phyloP scores from a whole-genome alignment of 495 filamentous ascomycete species.

The Podospora didyma region DNA sequence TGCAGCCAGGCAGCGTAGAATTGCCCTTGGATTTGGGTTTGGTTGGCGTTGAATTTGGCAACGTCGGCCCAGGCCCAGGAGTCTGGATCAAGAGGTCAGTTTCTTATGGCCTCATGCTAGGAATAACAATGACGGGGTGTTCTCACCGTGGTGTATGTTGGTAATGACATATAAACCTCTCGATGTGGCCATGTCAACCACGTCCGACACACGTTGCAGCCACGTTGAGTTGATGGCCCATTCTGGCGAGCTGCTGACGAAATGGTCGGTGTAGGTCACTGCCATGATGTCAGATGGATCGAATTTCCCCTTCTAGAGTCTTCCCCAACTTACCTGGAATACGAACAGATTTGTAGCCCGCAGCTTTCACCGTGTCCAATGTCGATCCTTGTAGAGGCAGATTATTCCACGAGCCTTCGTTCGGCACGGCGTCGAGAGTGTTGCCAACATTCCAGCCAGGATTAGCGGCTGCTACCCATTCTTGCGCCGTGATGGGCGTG shows the following conservation, averaged over 20 bases:
- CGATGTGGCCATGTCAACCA: slow-evolving; percentile 53
- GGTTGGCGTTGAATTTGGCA: slow-evolving; percentile 40
- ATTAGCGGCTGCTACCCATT: slow-evolving; percentile 69
- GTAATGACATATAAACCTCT: slow-evolving; percentile 51
- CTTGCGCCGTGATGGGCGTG: slow-evolving; percentile 59
- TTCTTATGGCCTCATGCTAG: no score
- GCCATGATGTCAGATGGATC: neutral
- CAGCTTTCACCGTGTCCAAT: slow-evolving; percentile 48
- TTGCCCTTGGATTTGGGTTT: slow-evolving; percentile 52
- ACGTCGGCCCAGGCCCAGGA: slow-evolving; percentile 58
- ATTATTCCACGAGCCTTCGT: slow-evolving; percentile 60
- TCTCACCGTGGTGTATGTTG: slow-evolving; percentile 53
- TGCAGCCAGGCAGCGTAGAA: slow-evolving; percentile 58
- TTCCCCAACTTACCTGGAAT: slow-evolving; percentile 46
- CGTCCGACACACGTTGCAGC: slow-evolving; percentile 58
- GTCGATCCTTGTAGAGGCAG: slow-evolving; percentile 43
- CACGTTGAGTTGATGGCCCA: slow-evolving; percentile 52
- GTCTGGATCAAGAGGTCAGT: slow-evolving; percentile 20
- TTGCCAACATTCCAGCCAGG: slow-evolving; percentile 59
- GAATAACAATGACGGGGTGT: no score
- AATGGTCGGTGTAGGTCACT: slow-evolving; percentile 60
- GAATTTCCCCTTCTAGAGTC: slow-evolving; percentile 2
- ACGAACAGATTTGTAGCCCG: slow-evolving; percentile 56
- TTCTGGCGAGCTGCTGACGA: slow-evolving; percentile 43
- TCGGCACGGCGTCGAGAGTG: slow-evolving; percentile 54